Evolutionary conservation across 2,329 filamentous ascomycete species (phyloP).

Genomic region (Pseudocercospora macadamiae): DNA sequence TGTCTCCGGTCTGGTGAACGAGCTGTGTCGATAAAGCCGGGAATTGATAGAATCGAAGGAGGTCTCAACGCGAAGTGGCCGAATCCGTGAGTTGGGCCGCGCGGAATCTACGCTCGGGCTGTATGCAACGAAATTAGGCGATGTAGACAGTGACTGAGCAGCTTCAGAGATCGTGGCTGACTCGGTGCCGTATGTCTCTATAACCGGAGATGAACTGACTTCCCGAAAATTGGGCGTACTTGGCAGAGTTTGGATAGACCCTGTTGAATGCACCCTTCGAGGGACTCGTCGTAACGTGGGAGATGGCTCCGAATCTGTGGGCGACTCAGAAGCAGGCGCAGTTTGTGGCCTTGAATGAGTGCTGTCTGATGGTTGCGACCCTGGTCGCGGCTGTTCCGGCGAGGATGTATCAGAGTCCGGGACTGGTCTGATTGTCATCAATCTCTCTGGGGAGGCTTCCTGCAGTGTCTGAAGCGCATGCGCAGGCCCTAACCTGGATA

Average conservation of each 20-base stretch:
- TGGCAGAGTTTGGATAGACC: slow-evolving; percentile 20
- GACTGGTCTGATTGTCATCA: slow-evolving; percentile 27
- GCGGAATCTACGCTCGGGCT: slow-evolving; percentile 22
- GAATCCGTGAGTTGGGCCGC: slow-evolving; percentile 14
- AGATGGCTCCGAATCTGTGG: slow-evolving; percentile 17
- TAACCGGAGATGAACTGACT: slow-evolving; percentile 20
- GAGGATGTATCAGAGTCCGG: slow-evolving; percentile 26
- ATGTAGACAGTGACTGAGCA: slow-evolving; percentile 28
- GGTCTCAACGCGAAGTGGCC: slow-evolving; percentile 20
- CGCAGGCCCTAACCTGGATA: slow-evolving; percentile 22
- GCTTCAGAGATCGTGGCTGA: slow-evolving; percentile 27
- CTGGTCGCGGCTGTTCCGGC: slow-evolving; percentile 21
- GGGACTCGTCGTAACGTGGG: slow-evolving; percentile 15
- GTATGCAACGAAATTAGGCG: slow-evolving; percentile 37
- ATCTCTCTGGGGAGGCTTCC: slow-evolving; percentile 33
- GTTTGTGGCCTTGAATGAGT: slow-evolving; percentile 17
- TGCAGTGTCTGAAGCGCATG: slow-evolving; percentile 34
- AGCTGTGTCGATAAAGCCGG: slow-evolving; percentile 27
- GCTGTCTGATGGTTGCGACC: slow-evolving; percentile 17
- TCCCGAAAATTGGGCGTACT: slow-evolving; percentile 22
- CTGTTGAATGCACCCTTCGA: slow-evolving; percentile 23
- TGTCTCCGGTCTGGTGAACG: slow-evolving; percentile 21
- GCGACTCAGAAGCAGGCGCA: slow-evolving; percentile 19
- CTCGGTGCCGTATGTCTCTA: slow-evolving; percentile 20
- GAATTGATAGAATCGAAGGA: slow-evolving; percentile 39